A percentile compares a stretch with the other conserved stretches of the same genome.
These are phyloP conservation scores for Osmanthus fragrans DNA, from an alignment of 257 asterid genomes.

Conservation along the genomic window DNA sequence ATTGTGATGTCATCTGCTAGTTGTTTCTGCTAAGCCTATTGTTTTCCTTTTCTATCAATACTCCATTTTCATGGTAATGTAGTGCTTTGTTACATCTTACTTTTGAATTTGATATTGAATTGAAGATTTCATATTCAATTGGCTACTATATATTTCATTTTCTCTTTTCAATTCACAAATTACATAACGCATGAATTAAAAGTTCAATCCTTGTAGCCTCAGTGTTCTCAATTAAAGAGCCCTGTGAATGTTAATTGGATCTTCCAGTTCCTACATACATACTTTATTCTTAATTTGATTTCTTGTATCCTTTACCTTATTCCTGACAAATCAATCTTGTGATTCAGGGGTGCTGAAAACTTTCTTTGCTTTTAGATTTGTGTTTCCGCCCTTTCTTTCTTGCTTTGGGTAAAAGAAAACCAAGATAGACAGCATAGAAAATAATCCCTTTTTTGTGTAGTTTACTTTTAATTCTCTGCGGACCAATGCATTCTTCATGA, in stretches of 20 bases:
- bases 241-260: not conserved
- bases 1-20: slow-evolving; percentile 12
- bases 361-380: too few relatives aligned
- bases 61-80: not conserved
- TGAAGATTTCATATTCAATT: not conserved
- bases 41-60: not conserved
- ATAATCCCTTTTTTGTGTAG: not conserved
- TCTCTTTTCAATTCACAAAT: not conserved
- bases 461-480: not conserved
- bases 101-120: not conserved
- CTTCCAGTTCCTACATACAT: too few relatives aligned
- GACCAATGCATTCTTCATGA: not conserved
- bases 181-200: not conserved
- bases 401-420: not conserved
- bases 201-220: not conserved
- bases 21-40: slow-evolving; percentile 3
- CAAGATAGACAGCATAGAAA: not conserved
- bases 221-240: not conserved
- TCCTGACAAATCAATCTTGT: not conserved
- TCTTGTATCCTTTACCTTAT: not conserved
- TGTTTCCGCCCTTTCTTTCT: not conserved
- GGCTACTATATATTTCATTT: not conserved
- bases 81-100: not conserved
- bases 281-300: not conserved
- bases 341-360: not conserved